phyloP scores from a whole-genome alignment of 2,329 filamentous ascomycete genomes.

The Claviceps monticola region DNA sequence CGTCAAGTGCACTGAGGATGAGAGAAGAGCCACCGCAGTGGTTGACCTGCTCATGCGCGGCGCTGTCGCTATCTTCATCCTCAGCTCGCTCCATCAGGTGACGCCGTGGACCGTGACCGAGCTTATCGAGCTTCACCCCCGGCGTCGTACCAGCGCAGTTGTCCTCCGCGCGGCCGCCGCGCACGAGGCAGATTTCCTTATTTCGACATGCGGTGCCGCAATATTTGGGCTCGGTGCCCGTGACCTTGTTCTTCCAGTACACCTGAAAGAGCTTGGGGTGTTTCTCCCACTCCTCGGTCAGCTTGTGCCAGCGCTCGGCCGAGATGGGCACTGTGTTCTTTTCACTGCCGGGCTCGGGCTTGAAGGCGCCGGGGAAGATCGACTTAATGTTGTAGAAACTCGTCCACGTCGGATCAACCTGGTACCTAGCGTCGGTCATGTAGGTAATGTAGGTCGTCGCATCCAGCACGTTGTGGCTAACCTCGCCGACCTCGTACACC shows the following conservation, averaged over 20 bases:
- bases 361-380: background rate
- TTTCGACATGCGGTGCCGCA: conserved; percentile 29
- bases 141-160: conserved; percentile 26
- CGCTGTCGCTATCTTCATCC: background rate
- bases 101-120: background rate
- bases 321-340: background rate
- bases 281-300: background rate
- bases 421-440: background rate
- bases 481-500: conserved; percentile 41
- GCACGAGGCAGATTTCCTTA: conserved; percentile 35
- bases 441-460: background rate
- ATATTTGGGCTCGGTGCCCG: conserved; percentile 23
- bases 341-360: background rate
- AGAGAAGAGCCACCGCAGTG: background rate
- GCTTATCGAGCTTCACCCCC: background rate
- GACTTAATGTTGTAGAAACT: background rate
- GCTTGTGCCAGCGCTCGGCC: background rate
- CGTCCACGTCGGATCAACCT: background rate
- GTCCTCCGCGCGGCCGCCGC: conserved; percentile 36
- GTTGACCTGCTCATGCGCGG: background rate
- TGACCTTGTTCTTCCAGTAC: background rate
- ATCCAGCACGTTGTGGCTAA: conserved; percentile 27
- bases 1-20: background rate
- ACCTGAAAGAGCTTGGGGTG: background rate
- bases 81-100: background rate